Percentiles rank a stretch among this genome's conserved stretches.
Evolutionary conservation across 768 basidiomycete species (phyloP).

Genomic region (Macrolepiota albuminosa): DNA sequence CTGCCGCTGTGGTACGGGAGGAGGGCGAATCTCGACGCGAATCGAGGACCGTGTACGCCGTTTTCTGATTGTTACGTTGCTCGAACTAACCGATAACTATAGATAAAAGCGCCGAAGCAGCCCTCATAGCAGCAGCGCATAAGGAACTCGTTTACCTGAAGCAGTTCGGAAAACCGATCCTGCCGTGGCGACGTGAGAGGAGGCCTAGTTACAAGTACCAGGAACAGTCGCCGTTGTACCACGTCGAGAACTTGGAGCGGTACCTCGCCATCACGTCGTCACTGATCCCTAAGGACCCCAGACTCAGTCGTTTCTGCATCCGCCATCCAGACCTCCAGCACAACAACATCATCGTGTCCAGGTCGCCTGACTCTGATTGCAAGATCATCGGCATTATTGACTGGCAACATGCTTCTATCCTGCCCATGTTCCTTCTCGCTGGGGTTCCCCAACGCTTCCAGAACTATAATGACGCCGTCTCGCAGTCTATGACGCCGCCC

Average conservation of each 20-base stretch:
- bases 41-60: not conserved
- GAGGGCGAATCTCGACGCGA: not conserved
- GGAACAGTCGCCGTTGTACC: slow-evolving; percentile 21
- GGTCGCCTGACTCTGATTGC: not conserved
- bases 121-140: slow-evolving; percentile 20
- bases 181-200: slow-evolving; percentile 29
- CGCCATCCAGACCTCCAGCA: too few relatives aligned
- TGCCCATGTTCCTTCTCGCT: not conserved
- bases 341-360: too few relatives aligned
- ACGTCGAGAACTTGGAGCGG: slow-evolving; percentile 3
- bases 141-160: slow-evolving; percentile 36
- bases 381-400: not conserved
- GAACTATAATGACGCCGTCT: not conserved
- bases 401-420: not conserved
- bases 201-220: slow-evolving; percentile 42
- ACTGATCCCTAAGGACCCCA: slow-evolving; percentile 40
- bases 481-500: not conserved
- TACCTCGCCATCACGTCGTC: not conserved
- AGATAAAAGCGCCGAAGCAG: slow-evolving; percentile 42
- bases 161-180: too few relatives aligned
- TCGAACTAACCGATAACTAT: slow-evolving; percentile 25
- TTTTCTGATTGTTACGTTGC: not conserved
- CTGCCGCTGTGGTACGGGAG: not conserved
- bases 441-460: not conserved
- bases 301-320: too few relatives aligned